phyloP scores from a whole-genome alignment of 192 early-diverging fungal species.

The Pilobolus umbonatus region DNA sequence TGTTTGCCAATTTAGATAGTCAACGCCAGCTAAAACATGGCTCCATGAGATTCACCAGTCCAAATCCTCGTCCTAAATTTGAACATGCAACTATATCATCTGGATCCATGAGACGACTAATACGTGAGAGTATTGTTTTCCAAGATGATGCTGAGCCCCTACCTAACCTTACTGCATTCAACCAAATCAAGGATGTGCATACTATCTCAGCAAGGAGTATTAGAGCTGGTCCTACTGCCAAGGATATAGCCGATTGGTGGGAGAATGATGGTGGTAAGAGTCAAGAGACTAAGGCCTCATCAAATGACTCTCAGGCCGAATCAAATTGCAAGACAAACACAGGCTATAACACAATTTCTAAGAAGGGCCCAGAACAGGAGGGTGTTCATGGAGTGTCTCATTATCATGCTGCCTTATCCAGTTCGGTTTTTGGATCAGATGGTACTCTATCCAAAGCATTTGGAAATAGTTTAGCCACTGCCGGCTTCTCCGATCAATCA shows the following conservation, averaged over 20 bases:
- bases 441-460: neutral
- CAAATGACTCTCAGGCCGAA: too few species aligned
- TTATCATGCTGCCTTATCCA: constrained; percentile 4
- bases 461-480: neutral
- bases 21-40: constrained; percentile 2
- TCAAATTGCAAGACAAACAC: too few species aligned
- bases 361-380: too few species aligned
- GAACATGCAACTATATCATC: constrained; percentile 14
- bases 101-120: constrained; percentile 13
- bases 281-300: too few species aligned
- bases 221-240: neutral
- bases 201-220: neutral
- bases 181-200: neutral
- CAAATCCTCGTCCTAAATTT: neutral
- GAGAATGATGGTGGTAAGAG: neutral
- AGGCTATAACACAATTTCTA: neutral
- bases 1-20: neutral
- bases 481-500: neutral
- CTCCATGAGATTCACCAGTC: neutral
- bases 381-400: too few species aligned
- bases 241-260: constrained; percentile 12
- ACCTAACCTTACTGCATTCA: neutral
- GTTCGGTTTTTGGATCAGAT: neutral
- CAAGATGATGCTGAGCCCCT: neutral
- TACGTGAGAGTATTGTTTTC: constrained; percentile 18